Conservation (phyloP, 805 yeast species). For the Scheffersomyces lignosus region DNA sequence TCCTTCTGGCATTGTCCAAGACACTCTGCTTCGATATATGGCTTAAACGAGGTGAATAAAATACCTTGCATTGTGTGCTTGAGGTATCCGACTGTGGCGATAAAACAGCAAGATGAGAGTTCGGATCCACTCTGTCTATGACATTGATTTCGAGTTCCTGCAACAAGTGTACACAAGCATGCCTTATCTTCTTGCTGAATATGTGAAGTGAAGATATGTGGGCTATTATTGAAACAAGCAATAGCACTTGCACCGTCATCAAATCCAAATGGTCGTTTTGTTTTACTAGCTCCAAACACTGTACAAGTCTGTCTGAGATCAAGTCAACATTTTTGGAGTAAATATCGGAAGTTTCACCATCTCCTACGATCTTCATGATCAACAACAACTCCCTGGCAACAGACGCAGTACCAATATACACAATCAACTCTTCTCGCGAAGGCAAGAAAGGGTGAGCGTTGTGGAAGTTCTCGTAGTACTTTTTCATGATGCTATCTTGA, state of each 20-base stretch:
- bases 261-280: slow-evolving; percentile 32
- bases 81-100: background rate
- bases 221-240: slow-evolving; percentile 42
- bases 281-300: slow-evolving; percentile 15
- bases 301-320: slow-evolving; percentile 17
- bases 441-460: slow-evolving; percentile 51
- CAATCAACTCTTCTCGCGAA: slow-evolving; percentile 29
- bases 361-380: slow-evolving; percentile 50
- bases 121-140: slow-evolving; percentile 30
- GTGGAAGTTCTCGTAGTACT: slow-evolving; percentile 41
- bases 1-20: slow-evolving; percentile 40
- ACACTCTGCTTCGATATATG: slow-evolving; percentile 10
- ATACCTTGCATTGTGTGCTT: slow-evolving; percentile 1
- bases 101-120: background rate
- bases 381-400: slow-evolving; percentile 42
- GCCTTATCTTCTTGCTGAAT: slow-evolving; percentile 42
- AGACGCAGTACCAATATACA: slow-evolving; percentile 32
- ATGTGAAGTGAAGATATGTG: slow-evolving; percentile 56
- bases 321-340: slow-evolving; percentile 12
- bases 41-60: slow-evolving; percentile 13
- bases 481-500: slow-evolving; percentile 8
- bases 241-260: slow-evolving; percentile 42
- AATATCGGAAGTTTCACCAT: slow-evolving; percentile 39
- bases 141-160: slow-evolving; percentile 36
- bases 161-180: slow-evolving; percentile 39